These are phyloP conservation scores for Dalbergia oliveri DNA, from an alignment of 306 rosid genomes.

Conservation along the genomic window DNA sequence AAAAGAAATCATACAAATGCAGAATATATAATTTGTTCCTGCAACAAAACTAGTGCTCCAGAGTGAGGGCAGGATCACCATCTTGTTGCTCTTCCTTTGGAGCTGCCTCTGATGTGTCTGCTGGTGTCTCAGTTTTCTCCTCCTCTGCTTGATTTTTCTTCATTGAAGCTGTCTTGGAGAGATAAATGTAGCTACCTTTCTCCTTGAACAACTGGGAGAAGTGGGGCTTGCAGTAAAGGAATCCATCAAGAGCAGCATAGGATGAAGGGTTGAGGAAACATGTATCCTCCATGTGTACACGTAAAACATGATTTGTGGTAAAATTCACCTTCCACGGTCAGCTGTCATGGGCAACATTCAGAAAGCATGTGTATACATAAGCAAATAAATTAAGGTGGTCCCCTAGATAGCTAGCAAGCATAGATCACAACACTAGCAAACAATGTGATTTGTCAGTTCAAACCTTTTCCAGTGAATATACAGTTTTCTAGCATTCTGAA, in stretches of 20 bases:
- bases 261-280: constrained; percentile 65
- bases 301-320: constrained; percentile 81
- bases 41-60: constrained; percentile 29
- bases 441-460: neutral
- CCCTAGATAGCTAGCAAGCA: too few species aligned
- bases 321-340: constrained; percentile 73
- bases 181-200: constrained; percentile 76
- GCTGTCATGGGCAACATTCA: constrained; percentile 46
- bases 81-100: constrained; percentile 18
- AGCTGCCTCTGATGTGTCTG: neutral
- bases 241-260: constrained; percentile 81
- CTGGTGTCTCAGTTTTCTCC: constrained; percentile 3
- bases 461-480: constrained; percentile 84
- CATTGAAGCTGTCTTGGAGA: constrained; percentile 64
- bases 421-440: too few species aligned
- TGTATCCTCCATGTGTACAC: constrained; percentile 71
- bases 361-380: too few species aligned
- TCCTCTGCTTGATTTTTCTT: constrained; percentile 44
- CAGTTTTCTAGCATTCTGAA: constrained; percentile 77
- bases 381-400: neutral
- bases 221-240: constrained; percentile 79
- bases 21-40: too few species aligned
- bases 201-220: constrained; percentile 84
- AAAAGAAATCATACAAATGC: too few species aligned
- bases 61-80: neutral